phyloP scores from a whole-genome alignment of 495 filamentous ascomycete genomes.

The Aspergillus kassunensis region DNA sequence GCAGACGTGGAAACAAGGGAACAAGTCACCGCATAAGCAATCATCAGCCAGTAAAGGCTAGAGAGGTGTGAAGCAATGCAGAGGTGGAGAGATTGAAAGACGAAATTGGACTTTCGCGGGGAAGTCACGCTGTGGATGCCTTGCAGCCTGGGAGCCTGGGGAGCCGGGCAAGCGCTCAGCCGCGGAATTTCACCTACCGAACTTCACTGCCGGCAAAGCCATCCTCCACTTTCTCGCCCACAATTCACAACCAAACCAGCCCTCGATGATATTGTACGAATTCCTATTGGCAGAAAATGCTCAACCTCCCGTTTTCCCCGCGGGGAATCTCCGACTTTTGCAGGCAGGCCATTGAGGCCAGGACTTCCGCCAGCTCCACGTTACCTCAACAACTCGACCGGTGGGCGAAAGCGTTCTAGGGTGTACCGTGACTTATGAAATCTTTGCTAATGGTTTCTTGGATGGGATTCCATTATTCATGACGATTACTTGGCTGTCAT shows the following conservation, averaged over 20 bases:
- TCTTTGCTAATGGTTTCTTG: not conserved
- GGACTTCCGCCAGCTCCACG: slow-evolving; percentile 1
- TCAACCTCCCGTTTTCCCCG: not conserved
- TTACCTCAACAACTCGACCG: slow-evolving; percentile 2
- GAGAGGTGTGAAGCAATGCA: not conserved
- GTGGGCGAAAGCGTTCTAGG: slow-evolving; percentile 7
- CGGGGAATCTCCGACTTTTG: slow-evolving; percentile 6
- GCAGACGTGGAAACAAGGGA: not conserved
- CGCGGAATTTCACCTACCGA: slow-evolving; percentile 3
- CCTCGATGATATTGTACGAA: not conserved
- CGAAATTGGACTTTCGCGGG: slow-evolving; percentile 2
- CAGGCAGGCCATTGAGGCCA: not conserved
- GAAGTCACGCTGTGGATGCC: slow-evolving; percentile 4
- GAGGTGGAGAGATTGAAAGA: not conserved
- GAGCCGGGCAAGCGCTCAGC: slow-evolving; percentile 24
- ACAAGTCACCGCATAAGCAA: not conserved
- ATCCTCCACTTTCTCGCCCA: not conserved
- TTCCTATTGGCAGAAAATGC: not conserved
- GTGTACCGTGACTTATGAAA: not conserved
- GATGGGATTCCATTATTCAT: no score
- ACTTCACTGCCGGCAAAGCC: not conserved
- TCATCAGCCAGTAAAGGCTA: not conserved
- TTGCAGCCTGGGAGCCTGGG: not conserved
- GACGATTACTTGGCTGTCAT: no score
- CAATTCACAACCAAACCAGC: not conserved